Evolutionary conservation across 1,284 basidiomycete genomes (phyloP), one percentile per base, ranked within the genome.

Genomic region (Neolentinus lepideus): DNA sequence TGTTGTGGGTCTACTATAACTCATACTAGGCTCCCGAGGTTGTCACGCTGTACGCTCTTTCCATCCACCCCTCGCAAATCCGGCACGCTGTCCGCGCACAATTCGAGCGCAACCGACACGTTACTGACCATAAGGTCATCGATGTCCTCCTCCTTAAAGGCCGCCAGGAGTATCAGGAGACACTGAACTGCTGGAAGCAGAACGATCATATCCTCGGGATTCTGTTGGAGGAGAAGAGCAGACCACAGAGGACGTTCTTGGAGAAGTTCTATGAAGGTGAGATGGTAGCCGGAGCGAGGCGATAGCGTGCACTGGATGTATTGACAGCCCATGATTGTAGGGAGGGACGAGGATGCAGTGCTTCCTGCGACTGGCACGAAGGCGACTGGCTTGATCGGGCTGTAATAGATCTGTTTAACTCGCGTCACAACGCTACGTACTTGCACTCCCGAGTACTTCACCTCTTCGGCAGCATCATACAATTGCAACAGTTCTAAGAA

Each of bases 161-260:
- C 59, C 77, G 86, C 60, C 87, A 87, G 72, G 94, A 98, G 65
- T 94, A 86, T 68, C 97, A 99, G 77, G 97, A 95, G 78, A 89
- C 90, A 51, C 81, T 97, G 79, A 98, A 98, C 69, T 82, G 81
- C 63, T 98, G 94, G 94, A 95, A 95, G 70, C 89, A 92, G 75
- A 75, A 76, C 43, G 86, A 90, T 59, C 89, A 91, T 66, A 73
- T 92, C 24, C 70, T 85, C 67, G 88, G 86, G 4, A 78, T 88
- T 33, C 65, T 90, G 51, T 70, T 90, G 58, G 69, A 78, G 58
- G 67, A 70, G 2, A 71, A 75, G 51, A 71, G 75, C 51, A 72
- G 80, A 57, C 79, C 80, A 6, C 75, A 75, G 62, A 78, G 80
- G 63, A 81, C 85, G 19, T 94, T 94, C 70, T 74, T 94, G 76